Percentiles rank a stretch among this genome's conserved stretches.
These are phyloP conservation scores for Fusarium paranaense DNA, from an alignment of 2,329 filamentous ascomycete species.

Conservation along the genomic window DNA sequence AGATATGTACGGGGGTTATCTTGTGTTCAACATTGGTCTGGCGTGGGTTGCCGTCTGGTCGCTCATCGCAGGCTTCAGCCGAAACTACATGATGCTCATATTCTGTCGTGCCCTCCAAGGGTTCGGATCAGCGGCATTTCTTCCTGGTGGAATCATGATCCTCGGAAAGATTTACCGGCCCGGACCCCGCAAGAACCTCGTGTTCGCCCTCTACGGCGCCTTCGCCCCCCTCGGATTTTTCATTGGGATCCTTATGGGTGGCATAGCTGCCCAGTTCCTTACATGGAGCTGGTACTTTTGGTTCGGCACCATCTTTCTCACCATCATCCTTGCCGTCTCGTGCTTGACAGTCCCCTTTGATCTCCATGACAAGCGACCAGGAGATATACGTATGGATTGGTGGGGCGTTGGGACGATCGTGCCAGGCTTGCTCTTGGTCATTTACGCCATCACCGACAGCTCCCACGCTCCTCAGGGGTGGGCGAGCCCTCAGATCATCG, in stretches of 20 bases:
- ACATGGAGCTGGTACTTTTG: constrained; percentile 16
- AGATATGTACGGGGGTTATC: constrained; percentile 71
- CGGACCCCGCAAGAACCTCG: constrained; percentile 75
- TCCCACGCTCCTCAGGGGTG: constrained; percentile 7
- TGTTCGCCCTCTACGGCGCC: constrained; percentile 68
- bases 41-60: constrained; percentile 76
- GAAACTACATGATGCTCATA: constrained; percentile 75
- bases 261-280: not conserved
- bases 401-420: constrained; percentile 3
- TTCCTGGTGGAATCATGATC: constrained; percentile 76
- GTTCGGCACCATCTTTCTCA: constrained; percentile 4
- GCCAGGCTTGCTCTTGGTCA: not conserved
- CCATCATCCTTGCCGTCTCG: not conserved
- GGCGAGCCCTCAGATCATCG: constrained; percentile 1
- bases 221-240: constrained; percentile 68
- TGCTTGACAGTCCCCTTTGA: not conserved
- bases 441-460: constrained; percentile 6
- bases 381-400: constrained; percentile 7
- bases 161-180: constrained; percentile 75
- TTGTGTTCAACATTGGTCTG: constrained; percentile 68
- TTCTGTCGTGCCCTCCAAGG: constrained; percentile 79
- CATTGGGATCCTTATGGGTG: constrained; percentile 56
- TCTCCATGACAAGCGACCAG: not conserved
- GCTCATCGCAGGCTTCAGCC: constrained; percentile 76
- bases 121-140: constrained; percentile 76